Base-by-base conservation (phyloP, 441 rosid species). In the Pelargonium citronellum region DNA sequence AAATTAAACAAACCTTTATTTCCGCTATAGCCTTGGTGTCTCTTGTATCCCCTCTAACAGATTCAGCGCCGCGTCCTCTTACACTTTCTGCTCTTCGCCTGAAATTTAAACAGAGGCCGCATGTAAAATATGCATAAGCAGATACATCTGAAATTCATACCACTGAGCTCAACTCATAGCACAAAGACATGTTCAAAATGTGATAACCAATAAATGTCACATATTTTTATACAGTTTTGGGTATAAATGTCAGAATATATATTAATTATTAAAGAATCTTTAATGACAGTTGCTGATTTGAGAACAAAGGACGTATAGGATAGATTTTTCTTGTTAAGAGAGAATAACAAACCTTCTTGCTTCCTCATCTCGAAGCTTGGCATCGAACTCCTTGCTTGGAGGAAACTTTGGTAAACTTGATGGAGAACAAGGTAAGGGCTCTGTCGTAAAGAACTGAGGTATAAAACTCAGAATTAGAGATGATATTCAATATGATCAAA, bases 331-430 rank as follows among this genome's bases (percentile, higher is more conserved):
- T 39, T 30, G 69, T 44, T 22, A 37, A 15, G 64, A 71, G 66
- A 51, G 76, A 69, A 71, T 68, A 58, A 37, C 73, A 65, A 58
- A 90, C 99, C 97, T 89, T 89, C 99, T 85, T 60, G 89, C 86
- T 77, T 90, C 97, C 74, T 95, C 96, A 67, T 91, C 96, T 70
- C 97, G 86, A 71, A 91, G 66, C 77, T 93, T 94, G 7, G 95
- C 99, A 79, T 94, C 97, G 49, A 91, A 85, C 84, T 90, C 97
- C 84, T 91, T 90, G 89, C 96, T 91, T 41, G 99, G 96, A 72
- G 99, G 97, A 85, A 89, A 95, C 76, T 83, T 90, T 2, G 96
- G 97, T 81, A 95, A 87, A 77, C 89, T 90, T 75, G 91, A 87
- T 76, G 99, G 97, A 79, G 84, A 83, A 81, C 96, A 95, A 39